These are phyloP conservation scores for Phytophthora melonis DNA, from an alignment of 352 stramenopile species.

Conservation along the genomic window DNA sequence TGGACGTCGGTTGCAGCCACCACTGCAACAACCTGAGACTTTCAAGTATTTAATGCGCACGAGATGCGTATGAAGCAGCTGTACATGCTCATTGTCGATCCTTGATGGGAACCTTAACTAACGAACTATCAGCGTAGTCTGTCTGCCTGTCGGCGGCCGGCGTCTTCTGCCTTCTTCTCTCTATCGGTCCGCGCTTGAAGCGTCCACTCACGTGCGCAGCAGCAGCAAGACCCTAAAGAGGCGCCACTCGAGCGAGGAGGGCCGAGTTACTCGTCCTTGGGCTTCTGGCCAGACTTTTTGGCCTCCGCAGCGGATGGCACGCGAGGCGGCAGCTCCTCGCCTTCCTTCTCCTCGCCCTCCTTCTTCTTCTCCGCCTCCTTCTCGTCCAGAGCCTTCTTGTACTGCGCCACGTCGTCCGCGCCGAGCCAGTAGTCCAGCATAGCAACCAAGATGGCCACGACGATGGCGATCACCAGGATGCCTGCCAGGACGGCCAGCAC, in stretches of 20 bases:
- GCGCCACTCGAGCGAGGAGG: conserved; percentile 18
- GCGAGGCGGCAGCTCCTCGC: conserved; percentile 34
- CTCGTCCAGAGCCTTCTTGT: conserved; percentile 55
- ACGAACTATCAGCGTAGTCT: conserved; percentile 27
- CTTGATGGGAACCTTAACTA: conserved; percentile 42
- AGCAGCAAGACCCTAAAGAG: conserved; percentile 33
- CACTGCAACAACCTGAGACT: conserved; percentile 4
- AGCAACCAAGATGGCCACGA: conserved; percentile 77
- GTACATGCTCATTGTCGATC: conserved; percentile 41
- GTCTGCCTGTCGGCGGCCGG: neutral
- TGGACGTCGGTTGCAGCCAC: conserved; percentile 48
- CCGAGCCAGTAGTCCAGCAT: conserved; percentile 78
- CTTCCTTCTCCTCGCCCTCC: conserved; percentile 20
- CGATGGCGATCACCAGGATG: conserved; percentile 67
- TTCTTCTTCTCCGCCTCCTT: conserved; percentile 34
- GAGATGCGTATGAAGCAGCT: conserved; percentile 15
- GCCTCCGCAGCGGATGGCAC: conserved; percentile 39
- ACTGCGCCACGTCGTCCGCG: conserved; percentile 67
- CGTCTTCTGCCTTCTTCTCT: conserved; percentile 24
- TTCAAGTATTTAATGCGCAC: neutral
- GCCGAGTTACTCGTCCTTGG: conserved; percentile 57
- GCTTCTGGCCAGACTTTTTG: conserved; percentile 53
- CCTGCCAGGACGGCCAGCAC: conserved; percentile 64
- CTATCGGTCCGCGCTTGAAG: conserved; percentile 32
- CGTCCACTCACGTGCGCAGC: conserved; percentile 10